Conservation (phyloP, 1,139 yeast genomes). For the Yamadazyma diddensiae region DNA sequence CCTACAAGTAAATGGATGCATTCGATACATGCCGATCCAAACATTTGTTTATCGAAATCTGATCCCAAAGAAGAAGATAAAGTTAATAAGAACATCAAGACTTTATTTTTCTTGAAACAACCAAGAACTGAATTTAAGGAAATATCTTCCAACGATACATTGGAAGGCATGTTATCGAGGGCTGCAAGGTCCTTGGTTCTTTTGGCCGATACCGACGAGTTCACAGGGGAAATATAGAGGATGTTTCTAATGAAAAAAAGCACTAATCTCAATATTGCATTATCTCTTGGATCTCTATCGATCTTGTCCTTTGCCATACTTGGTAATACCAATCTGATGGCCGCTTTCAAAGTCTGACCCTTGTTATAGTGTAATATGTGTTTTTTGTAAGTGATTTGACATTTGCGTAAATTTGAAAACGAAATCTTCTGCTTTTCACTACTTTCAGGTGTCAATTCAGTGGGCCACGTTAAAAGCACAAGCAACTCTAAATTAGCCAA, state of each 20-base stretch:
- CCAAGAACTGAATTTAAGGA: slow-evolving; percentile 56
- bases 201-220: slow-evolving; percentile 35
- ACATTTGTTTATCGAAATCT: slow-evolving; percentile 59
- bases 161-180: slow-evolving; percentile 49
- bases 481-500: slow-evolving; percentile 72
- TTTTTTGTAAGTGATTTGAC: slow-evolving; percentile 72
- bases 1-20: slow-evolving; percentile 61
- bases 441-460: slow-evolving; percentile 45
- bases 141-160: slow-evolving; percentile 62
- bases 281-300: slow-evolving; percentile 70
- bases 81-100: slow-evolving; percentile 66
- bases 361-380: slow-evolving; percentile 55
- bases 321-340: slow-evolving; percentile 67
- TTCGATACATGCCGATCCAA: slow-evolving; percentile 68
- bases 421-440: slow-evolving; percentile 56
- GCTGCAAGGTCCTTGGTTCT: slow-evolving; percentile 25
- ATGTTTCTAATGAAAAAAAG: slow-evolving; percentile 74
- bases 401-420: slow-evolving; percentile 58
- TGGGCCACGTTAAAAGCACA: slow-evolving; percentile 87
- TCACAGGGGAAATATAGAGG: slow-evolving; percentile 70
- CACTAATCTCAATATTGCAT: slow-evolving; percentile 68
- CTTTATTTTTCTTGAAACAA: slow-evolving; percentile 65
- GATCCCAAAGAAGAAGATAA: slow-evolving; percentile 61
- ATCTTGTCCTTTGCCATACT: slow-evolving; percentile 52
- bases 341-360: slow-evolving; percentile 67